A percentile compares a stretch with the other conserved stretches of the same genome.
phyloP scores from a whole-genome alignment of 169 alveolate genomes.

The Plasmodium gallinaceum region DNA sequence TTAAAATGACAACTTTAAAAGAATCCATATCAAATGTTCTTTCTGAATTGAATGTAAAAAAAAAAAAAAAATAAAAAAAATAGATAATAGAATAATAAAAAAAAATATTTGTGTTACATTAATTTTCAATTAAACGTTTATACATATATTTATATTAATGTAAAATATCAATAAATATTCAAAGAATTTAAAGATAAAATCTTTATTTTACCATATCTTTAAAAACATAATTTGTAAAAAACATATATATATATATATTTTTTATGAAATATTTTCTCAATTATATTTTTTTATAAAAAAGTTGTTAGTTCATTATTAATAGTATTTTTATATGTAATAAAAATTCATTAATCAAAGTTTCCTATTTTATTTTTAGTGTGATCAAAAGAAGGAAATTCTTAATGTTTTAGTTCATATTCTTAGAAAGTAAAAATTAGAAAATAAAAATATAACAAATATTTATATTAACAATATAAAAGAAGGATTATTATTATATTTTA shows the following conservation, averaged over 20 bases:
- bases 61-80: not conserved
- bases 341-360: no score
- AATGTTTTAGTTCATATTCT: slow-evolving; percentile 57
- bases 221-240: not conserved
- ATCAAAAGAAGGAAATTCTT: slow-evolving; percentile 69
- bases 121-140: not conserved
- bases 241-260: not conserved
- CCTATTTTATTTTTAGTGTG: slow-evolving; percentile 26
- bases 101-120: not conserved
- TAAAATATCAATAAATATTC: no score
- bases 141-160: no score
- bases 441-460: not conserved
- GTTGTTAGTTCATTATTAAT: no score
- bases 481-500: not conserved
- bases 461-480: no score
- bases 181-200: no score
- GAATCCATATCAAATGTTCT: slow-evolving; percentile 55
- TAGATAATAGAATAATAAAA: not conserved
- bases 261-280: not conserved
- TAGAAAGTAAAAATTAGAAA: slow-evolving; percentile 50
- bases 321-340: no score
- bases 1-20: slow-evolving; percentile 49
- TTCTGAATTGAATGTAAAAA: slow-evolving; percentile 44
- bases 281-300: no score
- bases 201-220: not conserved